Base-by-base conservation (phyloP, 2,329 filamentous ascomycete genomes). In the Cadophora gregata region DNA sequence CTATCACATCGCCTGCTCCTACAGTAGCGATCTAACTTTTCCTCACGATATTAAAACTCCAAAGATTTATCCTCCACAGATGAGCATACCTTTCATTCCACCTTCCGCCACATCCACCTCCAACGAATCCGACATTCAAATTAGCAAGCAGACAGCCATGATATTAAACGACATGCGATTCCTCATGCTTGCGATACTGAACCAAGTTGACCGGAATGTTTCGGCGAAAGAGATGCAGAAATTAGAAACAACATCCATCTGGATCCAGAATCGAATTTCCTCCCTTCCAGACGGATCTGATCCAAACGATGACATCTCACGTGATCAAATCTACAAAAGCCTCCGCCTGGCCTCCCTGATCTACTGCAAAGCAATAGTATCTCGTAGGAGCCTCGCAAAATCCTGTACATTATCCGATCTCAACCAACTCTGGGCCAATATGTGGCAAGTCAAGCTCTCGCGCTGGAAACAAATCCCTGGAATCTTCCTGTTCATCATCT, bases 91-190 rank as follows among this genome's bases (percentile, higher is more conserved):
- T 0, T 75, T 86, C 2, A 75, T 84, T 2, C 77, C 79, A 1
- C 75, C 78, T 4, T 79, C 81, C 67, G 78, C 79, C 1, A 75
- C 78, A 0, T 86, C 85, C 71, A 72, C 77, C 5, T 78, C 78
- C 36, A 82, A 79, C 24, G 77, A 77, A 29, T 78, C 79, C 12
- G 77, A 79, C 0, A 74, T 84, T 1, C 75, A 77, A n/a, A 75
- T 86, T n/a, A 81, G 84, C 60, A 76, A 78, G 0, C 76, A 77
- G 60, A 83, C 82, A 0, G 82, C 83, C 4, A 77, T 80, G 16
- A 82, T 86, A 61, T 79, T 86, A 2, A 84, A 86, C 63, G 81
- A 84, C 59, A 80, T 85, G 75, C 80, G 84, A 4, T 80, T 80
- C 25, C 75, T 86, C 1, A 77, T 85, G n/a, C 73, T 77, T 14